Base-by-base conservation (phyloP, 2,329 filamentous ascomycete species). In the Fusarium phyllophilum region DNA sequence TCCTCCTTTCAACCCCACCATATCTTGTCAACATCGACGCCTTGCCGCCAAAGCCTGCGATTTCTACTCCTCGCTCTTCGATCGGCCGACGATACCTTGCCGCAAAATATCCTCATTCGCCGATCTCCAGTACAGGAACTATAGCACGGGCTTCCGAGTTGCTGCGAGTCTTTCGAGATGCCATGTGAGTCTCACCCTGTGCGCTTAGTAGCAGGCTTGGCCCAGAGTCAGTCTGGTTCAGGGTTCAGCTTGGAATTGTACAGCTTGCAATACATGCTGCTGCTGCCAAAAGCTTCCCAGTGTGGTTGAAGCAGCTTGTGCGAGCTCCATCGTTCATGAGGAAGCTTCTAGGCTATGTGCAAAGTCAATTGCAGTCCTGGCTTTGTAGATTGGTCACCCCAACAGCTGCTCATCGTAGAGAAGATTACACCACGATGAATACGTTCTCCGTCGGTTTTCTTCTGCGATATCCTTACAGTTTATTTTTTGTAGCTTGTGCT, bases 101-200 rank as follows among this genome's bases (percentile, higher is more conserved):
- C 63, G 52, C 31, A 52, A 63, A 64, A 60, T 66, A 52, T 31
- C 63, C 29, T 57, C 67, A 62, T 52, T 59, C 55, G 51, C 70
- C 77, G 59, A 68, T 66, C 55, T 69, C 64, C 74, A 61, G 74
- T 59, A 67, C 58, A 69, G 69, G 65, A 60, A 73, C 63, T 65
- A 56, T 70, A 59, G 42, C 57, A 70, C 71, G 57, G 78, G 75
- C 71, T 73, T 72, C 62, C 63, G 63, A 67, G 68, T 73, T 75
- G 76, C 73, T 73, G 66, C 65, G 69, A 76, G 69, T 67, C 77
- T 72, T 75, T 76, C 80, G 77, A 81, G 77, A 83, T 83, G 82
- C 82, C 82, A 72, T 82, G 82, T 83, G 78, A 83, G 82, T 83
- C 70, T 75, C 58, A 63, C 46, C 46, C 68, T 60, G 55, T 61